Evolutionary conservation across 352 stramenopile species (phyloP).

Genomic region (Thalassiosira hispida): DNA sequence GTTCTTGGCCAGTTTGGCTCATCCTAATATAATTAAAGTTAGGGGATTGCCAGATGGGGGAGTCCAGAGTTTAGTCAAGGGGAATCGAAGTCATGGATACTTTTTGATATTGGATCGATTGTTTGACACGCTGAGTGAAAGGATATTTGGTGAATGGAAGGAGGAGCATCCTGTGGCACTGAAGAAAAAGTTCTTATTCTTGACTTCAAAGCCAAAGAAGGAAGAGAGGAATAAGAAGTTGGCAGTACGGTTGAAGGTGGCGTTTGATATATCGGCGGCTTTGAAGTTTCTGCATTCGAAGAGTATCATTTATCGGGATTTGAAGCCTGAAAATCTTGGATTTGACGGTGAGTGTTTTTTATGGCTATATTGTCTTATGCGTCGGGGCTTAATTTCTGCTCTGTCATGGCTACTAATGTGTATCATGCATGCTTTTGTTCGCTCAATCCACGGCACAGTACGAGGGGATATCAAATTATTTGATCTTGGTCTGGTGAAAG

Average conservation of each 20-base stretch:
- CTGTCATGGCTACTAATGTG: neutral
- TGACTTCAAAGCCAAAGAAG: conserved; percentile 3
- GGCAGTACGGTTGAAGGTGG: conserved; percentile 56
- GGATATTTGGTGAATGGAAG: conserved; percentile 46
- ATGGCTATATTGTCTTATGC: too few species aligned
- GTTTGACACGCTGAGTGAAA: conserved; percentile 65
- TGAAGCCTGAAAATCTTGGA: conserved; percentile 78
- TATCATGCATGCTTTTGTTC: neutral
- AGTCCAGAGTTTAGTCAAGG: conserved; percentile 17
- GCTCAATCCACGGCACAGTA: conserved; percentile 14
- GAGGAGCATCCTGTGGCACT: conserved; percentile 16
- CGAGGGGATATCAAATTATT: conserved; percentile 66
- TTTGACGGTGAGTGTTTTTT: conserved; percentile 62
- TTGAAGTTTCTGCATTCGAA: conserved; percentile 75
- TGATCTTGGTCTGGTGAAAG: conserved; percentile 62
- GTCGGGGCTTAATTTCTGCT: neutral
- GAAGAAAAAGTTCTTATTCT: conserved; percentile 20
- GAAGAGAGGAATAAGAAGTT: conserved; percentile 28
- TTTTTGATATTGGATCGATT: conserved; percentile 79
- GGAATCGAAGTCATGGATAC: conserved; percentile 32
- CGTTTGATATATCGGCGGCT: conserved; percentile 72
- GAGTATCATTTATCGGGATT: conserved; percentile 64
- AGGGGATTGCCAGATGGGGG: conserved; percentile 58
- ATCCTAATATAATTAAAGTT: conserved; percentile 79
- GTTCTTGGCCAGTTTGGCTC: conserved; percentile 71